Conservation (phyloP, 2,329 filamentous ascomycete genomes). For the Canariomyces notabilis region DNA sequence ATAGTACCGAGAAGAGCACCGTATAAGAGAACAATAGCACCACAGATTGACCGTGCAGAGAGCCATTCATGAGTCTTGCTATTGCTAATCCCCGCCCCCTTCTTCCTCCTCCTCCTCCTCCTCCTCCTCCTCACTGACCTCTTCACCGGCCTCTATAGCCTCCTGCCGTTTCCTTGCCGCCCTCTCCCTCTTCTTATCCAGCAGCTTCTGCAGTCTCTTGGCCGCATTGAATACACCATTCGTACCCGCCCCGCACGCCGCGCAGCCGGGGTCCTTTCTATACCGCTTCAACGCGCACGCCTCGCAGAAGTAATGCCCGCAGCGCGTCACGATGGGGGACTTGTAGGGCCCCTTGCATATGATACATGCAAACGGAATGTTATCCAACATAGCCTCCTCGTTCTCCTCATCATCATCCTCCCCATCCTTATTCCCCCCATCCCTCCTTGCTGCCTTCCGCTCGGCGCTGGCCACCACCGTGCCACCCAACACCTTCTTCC, state of each 20-base stretch:
- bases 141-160: slow-evolving; percentile 47
- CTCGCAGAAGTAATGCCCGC: slow-evolving; percentile 95
- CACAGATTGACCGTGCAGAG: slow-evolving; percentile 8
- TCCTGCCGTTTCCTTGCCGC: slow-evolving; percentile 53
- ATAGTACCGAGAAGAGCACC: background rate
- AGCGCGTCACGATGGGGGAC: slow-evolving; percentile 78
- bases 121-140: slow-evolving; percentile 41
- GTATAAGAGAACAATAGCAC: background rate
- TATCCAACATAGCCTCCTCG: slow-evolving; percentile 69
- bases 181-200: slow-evolving; percentile 66
- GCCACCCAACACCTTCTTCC: slow-evolving; percentile 56
- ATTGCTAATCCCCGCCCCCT: background rate
- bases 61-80: background rate
- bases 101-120: slow-evolving; percentile 9
- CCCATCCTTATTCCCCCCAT: slow-evolving; percentile 40
- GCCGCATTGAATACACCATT: slow-evolving; percentile 86
- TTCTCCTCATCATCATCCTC: slow-evolving; percentile 53
- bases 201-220: slow-evolving; percentile 72
- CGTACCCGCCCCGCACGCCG: slow-evolving; percentile 78
- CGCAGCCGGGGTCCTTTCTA: slow-evolving; percentile 79
- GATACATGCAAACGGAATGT: slow-evolving; percentile 84
- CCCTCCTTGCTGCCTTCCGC: slow-evolving; percentile 33
- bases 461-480: slow-evolving; percentile 59
- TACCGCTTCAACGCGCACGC: slow-evolving; percentile 82
- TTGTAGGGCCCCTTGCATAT: slow-evolving; percentile 78